These are phyloP conservation scores for Zasmidium angulare DNA, from an alignment of 2,329 filamentous ascomycete species.

Conservation along the genomic window DNA sequence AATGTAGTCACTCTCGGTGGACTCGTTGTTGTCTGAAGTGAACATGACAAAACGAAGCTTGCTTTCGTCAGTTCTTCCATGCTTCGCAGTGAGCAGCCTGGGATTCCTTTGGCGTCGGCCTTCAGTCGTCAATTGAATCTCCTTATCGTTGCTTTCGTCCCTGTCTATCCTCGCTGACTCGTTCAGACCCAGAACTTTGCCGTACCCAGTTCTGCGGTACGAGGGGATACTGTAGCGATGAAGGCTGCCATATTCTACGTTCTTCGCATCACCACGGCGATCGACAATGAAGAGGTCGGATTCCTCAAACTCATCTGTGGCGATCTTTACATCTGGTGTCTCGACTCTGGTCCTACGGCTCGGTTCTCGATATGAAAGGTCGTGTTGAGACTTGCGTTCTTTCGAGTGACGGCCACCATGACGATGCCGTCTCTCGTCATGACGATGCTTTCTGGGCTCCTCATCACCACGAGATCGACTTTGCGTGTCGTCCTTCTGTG, in stretches of 20 bases:
- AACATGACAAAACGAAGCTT: conserved; percentile 9
- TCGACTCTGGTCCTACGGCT: not conserved
- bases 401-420: not conserved
- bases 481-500: conserved; percentile 18
- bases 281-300: conserved; percentile 62
- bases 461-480: not conserved
- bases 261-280: conserved; percentile 72
- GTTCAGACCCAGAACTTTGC: conserved; percentile 67
- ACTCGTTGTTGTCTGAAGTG: conserved; percentile 4
- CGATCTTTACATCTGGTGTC: not conserved
- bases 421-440: conserved; percentile 3
- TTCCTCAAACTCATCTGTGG: conserved; percentile 21
- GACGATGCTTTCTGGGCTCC: not conserved
- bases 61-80: conserved; percentile 7
- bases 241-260: conserved; percentile 70
- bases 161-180: conserved; percentile 65
- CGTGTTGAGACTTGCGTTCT: not conserved
- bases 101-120: not conserved
- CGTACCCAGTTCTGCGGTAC: conserved; percentile 69
- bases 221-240: conserved; percentile 70
- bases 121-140: conserved; percentile 8
- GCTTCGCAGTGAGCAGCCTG: conserved; percentile 17
- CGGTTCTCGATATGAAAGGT: not conserved
- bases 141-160: conserved; percentile 55
- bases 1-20: conserved; percentile 19